These are phyloP conservation scores for Neoboletus magnificus DNA, from an alignment of 768 basidiomycete genomes.

Conservation along the genomic window DNA sequence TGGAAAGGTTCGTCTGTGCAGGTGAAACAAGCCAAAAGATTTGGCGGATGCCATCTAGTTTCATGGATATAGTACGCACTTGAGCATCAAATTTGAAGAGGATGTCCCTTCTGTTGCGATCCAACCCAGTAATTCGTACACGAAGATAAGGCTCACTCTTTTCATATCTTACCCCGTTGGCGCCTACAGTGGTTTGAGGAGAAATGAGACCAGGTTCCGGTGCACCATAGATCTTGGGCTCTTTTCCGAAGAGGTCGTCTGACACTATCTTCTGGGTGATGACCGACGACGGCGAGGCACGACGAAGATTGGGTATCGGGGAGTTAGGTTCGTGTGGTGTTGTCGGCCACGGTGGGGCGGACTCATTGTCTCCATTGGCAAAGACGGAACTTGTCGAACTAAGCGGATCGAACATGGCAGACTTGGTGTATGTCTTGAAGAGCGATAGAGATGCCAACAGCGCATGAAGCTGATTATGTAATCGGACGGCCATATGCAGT, in stretches of 20 bases:
- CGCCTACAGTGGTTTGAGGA: constrained; percentile 57
- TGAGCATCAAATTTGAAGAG: constrained; percentile 94
- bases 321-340: constrained; percentile 72
- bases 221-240: constrained; percentile 85
- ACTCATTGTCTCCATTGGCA: constrained; percentile 44
- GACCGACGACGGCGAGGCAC: constrained; percentile 50
- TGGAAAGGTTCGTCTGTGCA: constrained; percentile 84
- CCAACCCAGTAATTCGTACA: constrained; percentile 85
- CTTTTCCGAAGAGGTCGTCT: constrained; percentile 66
- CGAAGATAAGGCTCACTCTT: constrained; percentile 80
- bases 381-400: constrained; percentile 52
- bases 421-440: neutral
- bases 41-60: neutral
- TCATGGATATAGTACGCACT: constrained; percentile 41
- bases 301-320: constrained; percentile 68
- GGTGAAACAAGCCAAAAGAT: neutral
- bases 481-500: neutral
- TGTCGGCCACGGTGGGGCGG: constrained; percentile 72
- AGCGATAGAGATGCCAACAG: neutral
- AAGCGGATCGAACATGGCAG: constrained; percentile 70
- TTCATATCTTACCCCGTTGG: constrained; percentile 72
- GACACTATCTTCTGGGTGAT: constrained; percentile 50
- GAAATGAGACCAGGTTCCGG: constrained; percentile 82
- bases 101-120: constrained; percentile 93
- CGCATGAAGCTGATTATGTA: constrained; percentile 13